These are phyloP conservation scores for Aspergillus ellipticus DNA, from an alignment of 495 filamentous ascomycete genomes.

Conservation along the genomic window DNA sequence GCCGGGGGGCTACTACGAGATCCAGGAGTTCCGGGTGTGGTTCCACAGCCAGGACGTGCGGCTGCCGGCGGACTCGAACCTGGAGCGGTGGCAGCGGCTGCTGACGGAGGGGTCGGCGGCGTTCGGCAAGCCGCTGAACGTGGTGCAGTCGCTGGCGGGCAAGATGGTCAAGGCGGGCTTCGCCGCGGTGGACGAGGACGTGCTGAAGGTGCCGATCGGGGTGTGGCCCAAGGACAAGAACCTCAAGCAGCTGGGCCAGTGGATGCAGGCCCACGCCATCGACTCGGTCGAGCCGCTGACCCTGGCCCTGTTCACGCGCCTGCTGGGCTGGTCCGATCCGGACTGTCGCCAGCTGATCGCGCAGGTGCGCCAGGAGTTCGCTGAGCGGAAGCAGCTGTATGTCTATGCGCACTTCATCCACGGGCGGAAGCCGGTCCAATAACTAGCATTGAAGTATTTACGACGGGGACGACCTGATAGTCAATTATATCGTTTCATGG, in stretches of 20 bases:
- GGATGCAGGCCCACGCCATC: conserved; percentile 58
- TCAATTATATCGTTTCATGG: no score
- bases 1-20: conserved; percentile 57
- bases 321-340: conserved; percentile 39
- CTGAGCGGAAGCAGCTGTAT: conserved; percentile 20
- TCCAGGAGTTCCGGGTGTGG: conserved; percentile 49
- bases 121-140: conserved; percentile 45
- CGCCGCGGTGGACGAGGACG: neutral
- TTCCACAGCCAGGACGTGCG: conserved; percentile 48
- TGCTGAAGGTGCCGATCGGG: conserved; percentile 3
- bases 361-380: conserved; percentile 12
- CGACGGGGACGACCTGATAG: no score
- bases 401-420: conserved; percentile 11
- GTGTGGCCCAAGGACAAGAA: neutral
- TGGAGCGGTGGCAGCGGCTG: conserved; percentile 50
- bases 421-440: conserved; percentile 3
- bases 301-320: conserved; percentile 58
- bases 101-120: conserved; percentile 18
- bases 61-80: conserved; percentile 43
- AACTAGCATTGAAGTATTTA: no score
- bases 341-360: conserved; percentile 12
- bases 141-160: conserved; percentile 33
- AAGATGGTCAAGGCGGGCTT: neutral
- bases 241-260: conserved; percentile 1
- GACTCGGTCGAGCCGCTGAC: conserved; percentile 37